phyloP scores from a whole-genome alignment of 2,329 filamentous ascomycete species.

The Orbilia brochopaga region DNA sequence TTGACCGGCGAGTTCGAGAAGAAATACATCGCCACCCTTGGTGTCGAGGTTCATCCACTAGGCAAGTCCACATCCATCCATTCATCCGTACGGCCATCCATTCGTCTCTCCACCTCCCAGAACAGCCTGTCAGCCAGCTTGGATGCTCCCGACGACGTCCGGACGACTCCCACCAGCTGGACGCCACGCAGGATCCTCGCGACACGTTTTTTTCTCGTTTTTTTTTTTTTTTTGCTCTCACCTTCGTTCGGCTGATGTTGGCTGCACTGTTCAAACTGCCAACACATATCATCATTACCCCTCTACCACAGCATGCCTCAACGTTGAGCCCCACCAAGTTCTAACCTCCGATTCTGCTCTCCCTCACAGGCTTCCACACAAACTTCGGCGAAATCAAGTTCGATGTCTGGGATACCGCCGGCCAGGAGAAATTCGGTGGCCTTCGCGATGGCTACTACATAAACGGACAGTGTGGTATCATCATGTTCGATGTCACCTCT shows the following conservation, averaged over 20 bases:
- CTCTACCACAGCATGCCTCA: conserved; percentile 34
- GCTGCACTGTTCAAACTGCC: conserved; percentile 44
- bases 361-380: conserved; percentile 58
- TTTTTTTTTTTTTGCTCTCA: background rate
- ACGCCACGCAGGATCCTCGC: conserved; percentile 14
- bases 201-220: conserved; percentile 9
- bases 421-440: conserved; percentile 99
- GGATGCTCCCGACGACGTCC: no score
- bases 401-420: conserved; percentile 98
- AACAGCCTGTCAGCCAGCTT: background rate
- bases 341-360: conserved; percentile 30
- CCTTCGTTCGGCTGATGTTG: background rate
- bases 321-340: conserved; percentile 55
- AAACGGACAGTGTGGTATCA: conserved; percentile 99
- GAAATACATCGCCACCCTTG: conserved; percentile 99
- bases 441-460: conserved; percentile 99
- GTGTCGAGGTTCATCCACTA: conserved; percentile 99
- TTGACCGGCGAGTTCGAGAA: conserved; percentile 99
- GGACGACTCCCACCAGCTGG: background rate
- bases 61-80: conserved; percentile 60
- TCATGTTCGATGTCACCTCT: conserved; percentile 99
- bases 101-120: background rate
- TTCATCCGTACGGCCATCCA: background rate
- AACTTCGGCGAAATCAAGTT: conserved; percentile 98
- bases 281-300: conserved; percentile 57